Percentiles rank a stretch among this genome's conserved stretches.
These are phyloP conservation scores for Nigrograna mackinnonii DNA, from an alignment of 2,329 filamentous ascomycete species.

Conservation along the genomic window DNA sequence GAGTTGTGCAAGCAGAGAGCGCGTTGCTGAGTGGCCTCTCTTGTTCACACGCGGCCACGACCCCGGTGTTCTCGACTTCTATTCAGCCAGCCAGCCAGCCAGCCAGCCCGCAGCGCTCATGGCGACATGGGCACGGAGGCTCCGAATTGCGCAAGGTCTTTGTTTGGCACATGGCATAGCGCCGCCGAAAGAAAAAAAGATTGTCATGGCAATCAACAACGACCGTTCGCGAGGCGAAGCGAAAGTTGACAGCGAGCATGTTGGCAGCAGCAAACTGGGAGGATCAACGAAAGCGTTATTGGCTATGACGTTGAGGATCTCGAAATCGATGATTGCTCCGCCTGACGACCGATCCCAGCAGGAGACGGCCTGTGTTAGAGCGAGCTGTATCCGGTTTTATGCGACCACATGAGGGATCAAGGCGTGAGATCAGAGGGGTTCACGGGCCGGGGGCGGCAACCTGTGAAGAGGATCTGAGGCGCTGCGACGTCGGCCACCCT, in stretches of 20 bases:
- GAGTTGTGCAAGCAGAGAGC: conserved; percentile 32
- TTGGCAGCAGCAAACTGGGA: conserved; percentile 21
- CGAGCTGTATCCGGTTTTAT: conserved; percentile 32
- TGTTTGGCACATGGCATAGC: conserved; percentile 6
- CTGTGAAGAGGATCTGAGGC: conserved; percentile 17
- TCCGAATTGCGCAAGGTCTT: conserved; percentile 24
- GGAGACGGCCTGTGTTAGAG: conserved; percentile 27
- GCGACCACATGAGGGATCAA: conserved; percentile 27
- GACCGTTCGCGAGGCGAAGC: neutral
- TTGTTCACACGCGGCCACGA: conserved; percentile 13
- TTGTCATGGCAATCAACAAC: conserved; percentile 1
- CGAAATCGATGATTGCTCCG: conserved; percentile 30
- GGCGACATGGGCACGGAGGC: conserved; percentile 27
- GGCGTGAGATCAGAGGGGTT: conserved; percentile 28
- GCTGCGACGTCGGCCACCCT: conserved; percentile 30
- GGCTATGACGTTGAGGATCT: conserved; percentile 34
- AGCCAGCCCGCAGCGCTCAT: conserved; percentile 19
- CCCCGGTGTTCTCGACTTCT: conserved; percentile 32
- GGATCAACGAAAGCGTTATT: conserved; percentile 19
- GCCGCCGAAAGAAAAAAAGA: neutral
- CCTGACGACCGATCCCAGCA: conserved; percentile 31
- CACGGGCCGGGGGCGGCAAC: conserved; percentile 31
- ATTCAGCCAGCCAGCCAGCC: no score
- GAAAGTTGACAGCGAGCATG: neutral
- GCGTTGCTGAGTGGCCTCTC: conserved; percentile 5